Evolutionary conservation across 148 eudicot species (phyloP), one percentile per base, ranked within the genome.

Genomic region (Rhododendron williamsianum): DNA sequence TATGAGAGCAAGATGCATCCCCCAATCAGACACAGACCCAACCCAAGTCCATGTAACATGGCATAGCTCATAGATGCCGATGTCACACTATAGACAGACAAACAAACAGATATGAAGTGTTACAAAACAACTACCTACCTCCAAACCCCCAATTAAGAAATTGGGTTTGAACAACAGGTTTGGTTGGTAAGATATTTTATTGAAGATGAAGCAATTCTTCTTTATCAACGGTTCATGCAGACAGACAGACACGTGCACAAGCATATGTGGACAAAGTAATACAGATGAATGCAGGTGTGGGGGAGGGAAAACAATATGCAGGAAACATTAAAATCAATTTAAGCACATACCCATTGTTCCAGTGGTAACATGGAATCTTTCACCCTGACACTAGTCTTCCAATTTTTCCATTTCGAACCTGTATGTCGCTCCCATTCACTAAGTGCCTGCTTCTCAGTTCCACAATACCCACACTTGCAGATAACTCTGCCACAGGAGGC

Each of bases 381-480:
- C 86, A 94, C 94, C 69, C 86, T 87, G 76, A 94, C 91, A 90
- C 94, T 94, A 58, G 85, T 89, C 89, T 94, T 94, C 97, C 97
- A 94, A 78, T 92, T 91, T 91, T 92, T 94, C 84, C 89, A 84
- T 87, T 91, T 94, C 27, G 93, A 94, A 80, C 95, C 93, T 23
- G 97, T 94, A 86, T 94, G 97, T 80, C 91, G 92, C 90, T 94
- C 97, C 97, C 97, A 94, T 76, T 93, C 97, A 76, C 97, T 92
- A 69, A 94, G 93, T 82, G 91, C 91, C 90, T 89, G 92, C 87
- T 94, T 93, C 86, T 88, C 88, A 41, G 86, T 85, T 79, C 97
- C 95, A 87, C 97, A 94, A 78, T 82, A 88, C 82, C 95, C 95
- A 86, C 97, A 94, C 81, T 92, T 93, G 91, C 97, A 94, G 73